Base-by-base conservation (phyloP, 2,329 filamentous ascomycete species). In the Parascedosporium putredinis region DNA sequence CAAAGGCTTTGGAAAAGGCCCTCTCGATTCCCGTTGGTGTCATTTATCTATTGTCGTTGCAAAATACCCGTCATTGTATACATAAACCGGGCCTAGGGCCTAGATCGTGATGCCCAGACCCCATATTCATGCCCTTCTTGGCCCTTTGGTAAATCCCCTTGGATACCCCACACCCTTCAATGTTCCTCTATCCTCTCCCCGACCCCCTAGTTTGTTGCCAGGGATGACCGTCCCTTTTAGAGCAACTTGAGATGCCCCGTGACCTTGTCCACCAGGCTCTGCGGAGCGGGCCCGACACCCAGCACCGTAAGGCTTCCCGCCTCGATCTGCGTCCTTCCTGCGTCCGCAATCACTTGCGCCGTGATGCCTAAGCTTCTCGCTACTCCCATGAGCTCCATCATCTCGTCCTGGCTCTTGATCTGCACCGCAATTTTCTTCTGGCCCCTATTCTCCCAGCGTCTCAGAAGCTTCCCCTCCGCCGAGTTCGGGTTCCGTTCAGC, bases 261-360 rank as follows among this genome's bases (percentile, higher is more conserved):
- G 54, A 98, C 81, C 65, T 84, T 71, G 64, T 98, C 88, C 46
- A 98, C 83, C 51, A 90, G 71, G 59, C 86, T 90, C 73, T 85
- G 90, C 0, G 91, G 91, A 23, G 84, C 91, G 2, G 83, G 83
- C 0, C 83, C 83, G 49, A 91, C 81, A 1, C 93, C 93, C 47
- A 98, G 71, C 38, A 98, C 93, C 0, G 93, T 98, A 64, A 88
- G 78, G 65, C 89, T 96, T 16, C 93, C 91, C 40, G 86, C 83
- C 48, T 89, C 90, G 66, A 98, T 97, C 77, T 98, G 93, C 43
- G 93, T 98, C 54, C 93, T 79, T 12, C 93, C 93, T n/a, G 93
- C 93, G 68, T 98, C 93, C 60, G 87, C 83, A 56, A 98, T 91
- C 49, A 95, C 82, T 64, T 91, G 85, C 49, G 91, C 88, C 53